phyloP scores from a whole-genome alignment of 108 stramenopile species.

The Cyclostephanos tholiformis region DNA sequence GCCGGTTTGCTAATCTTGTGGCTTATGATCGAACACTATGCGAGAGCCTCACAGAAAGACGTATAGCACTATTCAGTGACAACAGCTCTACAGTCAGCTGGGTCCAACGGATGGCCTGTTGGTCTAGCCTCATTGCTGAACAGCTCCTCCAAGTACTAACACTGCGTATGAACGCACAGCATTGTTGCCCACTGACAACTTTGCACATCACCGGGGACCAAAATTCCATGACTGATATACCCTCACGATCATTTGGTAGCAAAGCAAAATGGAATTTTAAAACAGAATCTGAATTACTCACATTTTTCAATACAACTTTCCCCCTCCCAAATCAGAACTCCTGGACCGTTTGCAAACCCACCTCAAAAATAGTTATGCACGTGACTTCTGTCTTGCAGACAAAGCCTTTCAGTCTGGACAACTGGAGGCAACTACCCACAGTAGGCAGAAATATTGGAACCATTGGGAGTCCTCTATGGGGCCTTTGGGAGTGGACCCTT shows the following conservation, averaged over 20 bases:
- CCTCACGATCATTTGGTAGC: constrained; percentile 4
- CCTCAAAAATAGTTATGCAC: too few relatives aligned
- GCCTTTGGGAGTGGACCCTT: not conserved
- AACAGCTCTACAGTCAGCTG: too few relatives aligned
- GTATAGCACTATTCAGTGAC: not conserved
- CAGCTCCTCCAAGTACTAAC: not conserved
- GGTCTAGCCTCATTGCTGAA: not conserved
- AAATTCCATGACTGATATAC: too few relatives aligned
- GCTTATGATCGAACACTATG: not conserved
- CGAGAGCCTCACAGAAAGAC: not conserved
- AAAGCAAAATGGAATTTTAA: not conserved
- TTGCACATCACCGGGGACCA: too few relatives aligned
- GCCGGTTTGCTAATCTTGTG: not conserved
- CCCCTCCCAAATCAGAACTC: too few relatives aligned
- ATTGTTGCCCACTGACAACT: not conserved
- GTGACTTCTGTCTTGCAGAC: too few relatives aligned
- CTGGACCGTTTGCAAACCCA: too few relatives aligned
- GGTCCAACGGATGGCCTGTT: not conserved
- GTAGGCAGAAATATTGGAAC: not conserved
- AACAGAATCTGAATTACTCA: not conserved
- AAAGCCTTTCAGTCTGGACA: too few relatives aligned
- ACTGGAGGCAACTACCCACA: not conserved
- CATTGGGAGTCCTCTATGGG: not conserved
- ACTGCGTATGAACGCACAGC: not conserved
- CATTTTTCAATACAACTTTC: not conserved